A percentile compares a stretch with the other conserved stretches of the same genome.
phyloP scores from a whole-genome alignment of 179 eudicot species.

The Beta macrorhiza region DNA sequence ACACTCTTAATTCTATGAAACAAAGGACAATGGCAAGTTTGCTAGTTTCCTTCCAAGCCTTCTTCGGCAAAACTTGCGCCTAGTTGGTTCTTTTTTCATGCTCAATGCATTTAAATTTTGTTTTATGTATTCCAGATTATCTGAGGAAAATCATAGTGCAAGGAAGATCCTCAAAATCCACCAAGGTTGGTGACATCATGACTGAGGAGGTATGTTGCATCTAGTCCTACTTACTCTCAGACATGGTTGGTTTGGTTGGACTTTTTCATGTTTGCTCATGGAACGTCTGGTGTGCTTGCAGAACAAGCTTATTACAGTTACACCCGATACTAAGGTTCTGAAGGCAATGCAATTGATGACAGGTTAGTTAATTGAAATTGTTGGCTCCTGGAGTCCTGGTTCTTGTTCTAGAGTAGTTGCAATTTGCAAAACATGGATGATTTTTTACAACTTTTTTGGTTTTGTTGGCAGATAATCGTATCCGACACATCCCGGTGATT shows the following conservation, averaged over 20 bases:
- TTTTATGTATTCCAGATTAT: slow-evolving; percentile 58
- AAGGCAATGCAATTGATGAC: slow-evolving; percentile 99
- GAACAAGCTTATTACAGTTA: slow-evolving; percentile 97
- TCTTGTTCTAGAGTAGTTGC: neutral
- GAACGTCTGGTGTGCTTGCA: slow-evolving; percentile 36
- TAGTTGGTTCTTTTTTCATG: neutral
- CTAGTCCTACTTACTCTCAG: neutral
- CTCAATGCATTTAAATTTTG: neutral
- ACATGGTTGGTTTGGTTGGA: neutral
- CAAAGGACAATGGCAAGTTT: too few species aligned
- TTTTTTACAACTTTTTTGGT: slow-evolving; percentile 8
- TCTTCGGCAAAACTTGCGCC: neutral
- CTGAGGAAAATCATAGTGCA: slow-evolving; percentile 97
- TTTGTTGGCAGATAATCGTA: slow-evolving; percentile 80
- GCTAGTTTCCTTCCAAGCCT: neutral
- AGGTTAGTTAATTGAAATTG: slow-evolving; percentile 37
- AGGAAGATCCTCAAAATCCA: slow-evolving; percentile 96
- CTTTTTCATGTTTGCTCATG: neutral
- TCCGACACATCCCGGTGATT: slow-evolving; percentile 94
- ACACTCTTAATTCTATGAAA: too few species aligned
- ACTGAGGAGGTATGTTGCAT: slow-evolving; percentile 76
- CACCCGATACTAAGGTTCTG: slow-evolving; percentile 81
- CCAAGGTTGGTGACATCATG: slow-evolving; percentile 98
- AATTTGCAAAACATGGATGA: neutral
- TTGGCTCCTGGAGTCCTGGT: neutral